Evolutionary conservation across 2,329 filamentous ascomycete species (phyloP), one percentile per base, ranked within the genome.

Genomic region (Magnaporthiopsis rhizophila): DNA sequence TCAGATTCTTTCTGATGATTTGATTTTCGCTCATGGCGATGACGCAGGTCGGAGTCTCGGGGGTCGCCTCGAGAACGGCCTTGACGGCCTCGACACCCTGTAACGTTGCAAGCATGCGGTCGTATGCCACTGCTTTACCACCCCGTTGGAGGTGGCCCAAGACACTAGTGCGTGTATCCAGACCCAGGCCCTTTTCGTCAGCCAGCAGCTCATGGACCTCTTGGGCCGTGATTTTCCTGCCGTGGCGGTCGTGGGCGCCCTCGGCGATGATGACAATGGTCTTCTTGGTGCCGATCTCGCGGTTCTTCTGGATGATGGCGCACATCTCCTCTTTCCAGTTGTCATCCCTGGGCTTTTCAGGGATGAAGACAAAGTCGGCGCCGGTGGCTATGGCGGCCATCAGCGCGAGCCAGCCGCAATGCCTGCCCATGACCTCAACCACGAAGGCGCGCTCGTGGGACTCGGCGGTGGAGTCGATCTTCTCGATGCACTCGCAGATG

Each of bases 11-110:
- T 64, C 93, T 87, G 68, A 92, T 88, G 73, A 99, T 98, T 80
- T 99, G 96, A 84, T 98, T 98, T 81, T 99, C 95, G 68, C 89
- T 93, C 69, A 99, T 93, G 70, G 92, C 93, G 73, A 99, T 98
- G 73, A 99, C 93, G 65, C 92, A 94, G 61, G 92, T 97, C 64
- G 92, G 91, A 0, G 91, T 94, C 58, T 95, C 89, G 12, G 95
- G 92, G 0, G 88, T 96, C 62, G 92, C 91, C 69, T 96, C 91
- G 34, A 97, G 83, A 24, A 97, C 91, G 28, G 94, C 93, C 71
- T 90, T 92, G 72, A 98, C 93, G 30, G 93, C 94, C 76, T 97
- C 93, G 3, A 96, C 92, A 71, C 93, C 95, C 74, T 99, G 95
- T 50, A 98, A 80, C 0, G 95, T 99, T 8, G 90, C 88, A 61